phyloP scores from a whole-genome alignment of 1,284 basidiomycete species.

The Fistulinella staudtii region DNA sequence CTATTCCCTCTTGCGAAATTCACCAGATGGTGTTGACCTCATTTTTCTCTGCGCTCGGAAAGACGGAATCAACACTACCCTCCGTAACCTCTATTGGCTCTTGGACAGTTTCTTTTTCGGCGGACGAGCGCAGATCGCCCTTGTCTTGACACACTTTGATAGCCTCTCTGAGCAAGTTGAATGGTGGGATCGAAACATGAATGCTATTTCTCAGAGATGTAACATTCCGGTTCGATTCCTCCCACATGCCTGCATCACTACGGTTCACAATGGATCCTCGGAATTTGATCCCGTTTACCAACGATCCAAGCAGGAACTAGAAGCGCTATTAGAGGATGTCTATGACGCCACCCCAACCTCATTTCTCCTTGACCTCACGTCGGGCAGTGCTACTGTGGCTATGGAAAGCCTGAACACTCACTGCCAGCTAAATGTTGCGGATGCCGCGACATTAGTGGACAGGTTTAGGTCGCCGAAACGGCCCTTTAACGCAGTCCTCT shows the following conservation, averaged over 20 bases:
- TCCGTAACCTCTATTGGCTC: constrained; percentile 28
- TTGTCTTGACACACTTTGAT: constrained; percentile 38
- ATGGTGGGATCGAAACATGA: constrained; percentile 28
- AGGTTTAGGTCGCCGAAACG: constrained; percentile 15
- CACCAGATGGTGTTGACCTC: constrained; percentile 26
- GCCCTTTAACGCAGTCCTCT: constrained; percentile 20
- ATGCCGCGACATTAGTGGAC: constrained; percentile 15
- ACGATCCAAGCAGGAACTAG: constrained; percentile 19
- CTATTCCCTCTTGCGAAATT: constrained; percentile 20
- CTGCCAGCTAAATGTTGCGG: constrained; percentile 10
- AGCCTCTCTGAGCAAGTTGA: constrained; percentile 9
- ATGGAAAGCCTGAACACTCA: constrained; percentile 7
- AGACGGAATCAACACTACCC: constrained; percentile 24
- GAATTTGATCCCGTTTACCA: constrained; percentile 2
- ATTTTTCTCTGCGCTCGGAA: constrained; percentile 25
- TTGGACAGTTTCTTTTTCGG: constrained; percentile 24
- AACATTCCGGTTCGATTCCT: constrained; percentile 16
- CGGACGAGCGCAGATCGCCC: constrained; percentile 31
- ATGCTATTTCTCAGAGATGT: constrained; percentile 17
- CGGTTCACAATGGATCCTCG: constrained; percentile 7
- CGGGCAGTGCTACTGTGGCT: constrained; percentile 4
- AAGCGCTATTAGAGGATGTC: constrained; percentile 9
- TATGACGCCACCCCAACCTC: constrained; percentile 5
- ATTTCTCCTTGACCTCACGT: constrained; percentile 17
- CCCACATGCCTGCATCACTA: constrained; percentile 27